These are phyloP conservation scores for Delonix regia DNA, from an alignment of 306 rosid species.

Conservation along the genomic window DNA sequence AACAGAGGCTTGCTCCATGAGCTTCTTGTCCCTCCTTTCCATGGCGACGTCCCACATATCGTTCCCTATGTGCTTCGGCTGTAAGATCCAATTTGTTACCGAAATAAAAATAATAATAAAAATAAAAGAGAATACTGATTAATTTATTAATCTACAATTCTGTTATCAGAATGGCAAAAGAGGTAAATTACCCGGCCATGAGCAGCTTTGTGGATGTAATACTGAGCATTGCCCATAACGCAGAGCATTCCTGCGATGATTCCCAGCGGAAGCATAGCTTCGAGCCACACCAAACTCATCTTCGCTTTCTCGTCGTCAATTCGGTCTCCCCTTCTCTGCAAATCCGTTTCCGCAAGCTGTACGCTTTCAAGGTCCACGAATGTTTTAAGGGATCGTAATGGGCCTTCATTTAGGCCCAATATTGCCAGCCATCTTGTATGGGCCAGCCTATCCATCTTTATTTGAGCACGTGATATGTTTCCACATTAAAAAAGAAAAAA, in stretches of 20 bases:
- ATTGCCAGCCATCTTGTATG: background rate
- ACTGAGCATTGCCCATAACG: constrained; percentile 87
- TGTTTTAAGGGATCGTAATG: background rate
- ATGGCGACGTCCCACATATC: constrained; percentile 98
- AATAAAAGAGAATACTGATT: background rate
- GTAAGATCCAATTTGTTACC: constrained; percentile 10
- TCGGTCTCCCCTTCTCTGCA: background rate
- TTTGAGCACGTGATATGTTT: too few relatives aligned
- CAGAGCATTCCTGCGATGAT: constrained; percentile 94
- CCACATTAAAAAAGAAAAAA: too few relatives aligned
- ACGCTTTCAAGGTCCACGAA: background rate
- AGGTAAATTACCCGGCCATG: constrained; percentile 72
- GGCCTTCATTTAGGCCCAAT: background rate
- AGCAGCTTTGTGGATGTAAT: constrained; percentile 81
- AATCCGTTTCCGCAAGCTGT: background rate
- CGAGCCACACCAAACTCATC: constrained; percentile 44
- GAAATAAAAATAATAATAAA: background rate
- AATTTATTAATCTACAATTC: background rate
- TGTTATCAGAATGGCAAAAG: background rate
- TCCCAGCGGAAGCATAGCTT: constrained; percentile 83
- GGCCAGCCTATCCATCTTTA: background rate
- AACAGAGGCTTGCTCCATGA: constrained; percentile 54
- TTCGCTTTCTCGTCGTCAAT: background rate
- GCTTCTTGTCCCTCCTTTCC: constrained; percentile 96
- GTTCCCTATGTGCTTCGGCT: constrained; percentile 93